Evolutionary conservation across 306 rosid species (phyloP).

Genomic region (Mimosa pudica): DNA sequence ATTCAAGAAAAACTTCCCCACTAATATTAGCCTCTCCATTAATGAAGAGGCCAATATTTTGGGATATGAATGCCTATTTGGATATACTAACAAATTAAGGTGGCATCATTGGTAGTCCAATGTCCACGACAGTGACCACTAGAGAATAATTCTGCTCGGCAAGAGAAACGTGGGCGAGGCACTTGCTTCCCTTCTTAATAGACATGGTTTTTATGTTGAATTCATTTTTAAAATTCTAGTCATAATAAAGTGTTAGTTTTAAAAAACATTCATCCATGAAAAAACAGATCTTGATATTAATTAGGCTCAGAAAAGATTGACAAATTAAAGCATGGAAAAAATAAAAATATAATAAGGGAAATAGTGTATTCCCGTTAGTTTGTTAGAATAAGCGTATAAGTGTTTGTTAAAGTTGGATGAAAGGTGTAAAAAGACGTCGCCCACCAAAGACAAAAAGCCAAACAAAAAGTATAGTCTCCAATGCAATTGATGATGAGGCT

Average conservation of each 20-base stretch:
- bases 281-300: neutral
- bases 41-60: too few relatives aligned
- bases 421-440: neutral
- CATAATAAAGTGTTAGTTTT: neutral
- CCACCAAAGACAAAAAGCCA: neutral
- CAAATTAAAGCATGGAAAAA: neutral
- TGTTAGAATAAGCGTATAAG: neutral
- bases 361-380: neutral
- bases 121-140: too few relatives aligned
- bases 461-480: neutral
- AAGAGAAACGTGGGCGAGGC: too few relatives aligned
- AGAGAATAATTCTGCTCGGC: too few relatives aligned
- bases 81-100: too few relatives aligned
- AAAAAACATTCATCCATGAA: neutral
- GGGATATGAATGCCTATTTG: too few relatives aligned
- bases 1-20: too few relatives aligned
- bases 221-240: too few relatives aligned
- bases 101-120: too few relatives aligned
- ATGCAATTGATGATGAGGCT: neutral
- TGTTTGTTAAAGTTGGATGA: neutral
- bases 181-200: too few relatives aligned
- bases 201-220: too few relatives aligned
- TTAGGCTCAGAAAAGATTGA: neutral
- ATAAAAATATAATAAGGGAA: neutral
- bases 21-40: too few relatives aligned